phyloP scores from a whole-genome alignment of 208 protist genomes.

The Leishmania arabica region DNA sequence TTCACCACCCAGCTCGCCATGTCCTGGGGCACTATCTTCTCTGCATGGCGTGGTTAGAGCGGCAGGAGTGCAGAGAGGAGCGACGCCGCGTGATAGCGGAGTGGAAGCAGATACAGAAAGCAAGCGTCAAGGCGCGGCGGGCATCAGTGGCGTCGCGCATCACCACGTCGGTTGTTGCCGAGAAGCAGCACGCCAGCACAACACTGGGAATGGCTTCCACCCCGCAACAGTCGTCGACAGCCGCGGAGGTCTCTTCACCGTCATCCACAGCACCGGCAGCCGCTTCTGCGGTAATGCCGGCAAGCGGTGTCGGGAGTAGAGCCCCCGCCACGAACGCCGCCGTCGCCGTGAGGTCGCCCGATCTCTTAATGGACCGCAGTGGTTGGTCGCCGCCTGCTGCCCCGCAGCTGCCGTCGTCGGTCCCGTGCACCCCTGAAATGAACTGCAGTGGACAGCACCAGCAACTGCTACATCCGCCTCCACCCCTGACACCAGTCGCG shows the following conservation, averaged over 20 bases:
- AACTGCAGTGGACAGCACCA: neutral
- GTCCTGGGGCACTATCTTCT: conserved; percentile 26
- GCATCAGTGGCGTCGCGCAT: neutral
- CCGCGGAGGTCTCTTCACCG: neutral
- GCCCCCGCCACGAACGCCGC: neutral
- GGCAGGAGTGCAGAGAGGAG: conserved; percentile 15
- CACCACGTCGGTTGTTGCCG: neutral
- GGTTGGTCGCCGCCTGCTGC: neutral
- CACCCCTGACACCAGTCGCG: neutral
- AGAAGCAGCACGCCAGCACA: neutral
- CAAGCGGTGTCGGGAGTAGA: neutral
- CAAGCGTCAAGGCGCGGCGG: neutral
- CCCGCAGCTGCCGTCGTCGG: neutral
- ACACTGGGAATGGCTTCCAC: neutral
- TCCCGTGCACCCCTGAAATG: neutral
- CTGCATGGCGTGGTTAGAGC: conserved; percentile 33
- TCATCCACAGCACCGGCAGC: neutral
- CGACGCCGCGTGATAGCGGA: neutral
- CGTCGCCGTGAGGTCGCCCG: neutral
- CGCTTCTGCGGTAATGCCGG: neutral
- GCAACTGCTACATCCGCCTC: neutral
- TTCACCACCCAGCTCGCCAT: conserved; percentile 43
- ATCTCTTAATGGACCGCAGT: neutral
- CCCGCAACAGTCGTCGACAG: neutral
- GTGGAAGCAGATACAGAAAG: neutral